Conservation (phyloP, 2,329 filamentous ascomycete species). For the Alternaria arbusti region DNA sequence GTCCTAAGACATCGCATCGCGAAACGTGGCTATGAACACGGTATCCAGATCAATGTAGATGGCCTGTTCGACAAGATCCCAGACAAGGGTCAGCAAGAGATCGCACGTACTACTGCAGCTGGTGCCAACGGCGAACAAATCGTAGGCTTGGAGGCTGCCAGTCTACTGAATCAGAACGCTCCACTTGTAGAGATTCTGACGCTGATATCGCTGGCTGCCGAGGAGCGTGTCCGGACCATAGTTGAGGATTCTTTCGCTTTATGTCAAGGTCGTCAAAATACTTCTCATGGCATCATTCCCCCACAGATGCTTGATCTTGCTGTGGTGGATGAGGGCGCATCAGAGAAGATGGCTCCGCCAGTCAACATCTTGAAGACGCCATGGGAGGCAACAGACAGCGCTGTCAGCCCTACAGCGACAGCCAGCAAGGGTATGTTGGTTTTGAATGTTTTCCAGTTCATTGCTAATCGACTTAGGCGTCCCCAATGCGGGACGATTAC, state of each 20-base stretch:
- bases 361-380: constrained; percentile 48
- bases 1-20: constrained; percentile 61
- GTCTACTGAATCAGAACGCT: constrained; percentile 73
- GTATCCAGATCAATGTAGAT: constrained; percentile 65
- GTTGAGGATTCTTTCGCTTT: constrained; percentile 78
- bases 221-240: constrained; percentile 76
- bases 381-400: constrained; percentile 56
- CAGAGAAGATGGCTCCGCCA: constrained; percentile 47
- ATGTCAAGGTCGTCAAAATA: constrained; percentile 73
- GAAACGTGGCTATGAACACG: constrained; percentile 64
- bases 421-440: constrained; percentile 35
- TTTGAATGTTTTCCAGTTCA: neutral
- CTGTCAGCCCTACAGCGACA: constrained; percentile 62
- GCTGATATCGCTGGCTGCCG: constrained; percentile 80
- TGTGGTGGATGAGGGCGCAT: constrained; percentile 55
- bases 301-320: constrained; percentile 78
- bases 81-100: constrained; percentile 36
- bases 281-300: constrained; percentile 80
- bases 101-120: constrained; percentile 49
- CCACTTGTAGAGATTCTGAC: constrained; percentile 82
- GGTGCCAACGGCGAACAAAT: constrained; percentile 68
- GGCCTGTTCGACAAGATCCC: constrained; percentile 56
- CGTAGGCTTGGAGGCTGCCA: constrained; percentile 61
- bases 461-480: constrained; percentile 32
- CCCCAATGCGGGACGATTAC: constrained; percentile 49